Base-by-base conservation (phyloP, 257 asterid species). In the Craterostigma plantagineum region DNA sequence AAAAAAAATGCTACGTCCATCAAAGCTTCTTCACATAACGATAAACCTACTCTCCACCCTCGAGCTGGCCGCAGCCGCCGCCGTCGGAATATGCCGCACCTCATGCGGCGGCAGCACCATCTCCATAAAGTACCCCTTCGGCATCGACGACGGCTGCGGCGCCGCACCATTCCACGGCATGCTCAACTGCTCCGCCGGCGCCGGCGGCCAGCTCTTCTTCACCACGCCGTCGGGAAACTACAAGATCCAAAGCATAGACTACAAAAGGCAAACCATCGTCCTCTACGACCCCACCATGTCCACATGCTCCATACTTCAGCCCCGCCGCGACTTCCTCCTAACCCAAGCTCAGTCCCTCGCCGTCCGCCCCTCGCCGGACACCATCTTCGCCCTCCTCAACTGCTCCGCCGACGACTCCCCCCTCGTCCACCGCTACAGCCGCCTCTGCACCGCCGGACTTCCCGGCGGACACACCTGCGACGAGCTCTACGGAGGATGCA, bases 401-500 rank as follows among this genome's bases (percentile, higher is more conserved):
- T 85, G 94, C 69, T 85, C 96, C 34, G 9, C 73, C 10, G 94
- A n/a, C n/a, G n/a, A 85, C 57, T 85, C 96, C 1, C 96, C 96
- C 0, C 69, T 85, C 4, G 91, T 80, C 63, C 75, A 85, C 72
- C 92, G 67, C 52, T 77, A 85, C 72, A 69, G 53, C 18, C 60
- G 69, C 17, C 67, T 72, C 1, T 85, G 96, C 54, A 80, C 61
- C 77, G 73, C 77, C 55, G 30, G 30, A 2, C 69, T 81, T 63
- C 64, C 92, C 6, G 94, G 83, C 9, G 4, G 30, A 23, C 94
- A 81, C 62, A 55, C 96, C 0, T 85, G 96, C 46, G 86, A 75
- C 61, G 92, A 85, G 62, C 72, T 84, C 3, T 84, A 80, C 62
- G 55, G 78, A 0, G 46, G 66, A 13, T 84, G 96, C 63, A 74